Percentiles rank a stretch among this genome's conserved stretches.
These are phyloP conservation scores for Solanum stenotomum DNA, from an alignment of 257 asterid genomes.

Conservation along the genomic window DNA sequence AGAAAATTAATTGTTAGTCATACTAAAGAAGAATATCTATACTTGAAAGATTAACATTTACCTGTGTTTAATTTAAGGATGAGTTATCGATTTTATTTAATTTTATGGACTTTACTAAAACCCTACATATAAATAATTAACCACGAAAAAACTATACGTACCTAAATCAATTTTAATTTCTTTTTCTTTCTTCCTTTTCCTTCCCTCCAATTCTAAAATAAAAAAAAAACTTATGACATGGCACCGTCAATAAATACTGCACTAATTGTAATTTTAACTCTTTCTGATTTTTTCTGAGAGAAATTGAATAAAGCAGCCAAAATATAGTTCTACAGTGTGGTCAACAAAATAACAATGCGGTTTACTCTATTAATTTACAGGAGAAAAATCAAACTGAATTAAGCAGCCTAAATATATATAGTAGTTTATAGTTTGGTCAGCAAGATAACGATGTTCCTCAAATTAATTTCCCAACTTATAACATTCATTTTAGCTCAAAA, in stretches of 20 bases:
- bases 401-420: background rate
- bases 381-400: background rate
- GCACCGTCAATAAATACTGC: background rate
- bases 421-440: background rate
- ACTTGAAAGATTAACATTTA: no score
- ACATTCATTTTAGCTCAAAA: background rate
- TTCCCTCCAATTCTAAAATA: no score
- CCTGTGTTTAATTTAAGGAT: accelerated
- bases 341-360: background rate
- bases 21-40: no score
- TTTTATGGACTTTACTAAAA: background rate
- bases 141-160: no score
- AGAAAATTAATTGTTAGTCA: no score
- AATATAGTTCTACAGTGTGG: no score
- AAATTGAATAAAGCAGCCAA: background rate
- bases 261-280: background rate
- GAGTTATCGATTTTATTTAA: background rate
- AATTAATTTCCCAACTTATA: background rate
- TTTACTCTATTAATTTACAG: background rate
- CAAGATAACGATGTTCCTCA: no score
- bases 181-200: no score
- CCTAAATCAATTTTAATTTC: no score
- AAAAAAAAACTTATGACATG: no score
- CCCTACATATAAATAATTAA: background rate
- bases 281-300: background rate